Percentiles rank a stretch among this genome's conserved stretches.
Evolutionary conservation across 2,329 filamentous ascomycete genomes (phyloP).

Genomic region (Whalleya microplaca): DNA sequence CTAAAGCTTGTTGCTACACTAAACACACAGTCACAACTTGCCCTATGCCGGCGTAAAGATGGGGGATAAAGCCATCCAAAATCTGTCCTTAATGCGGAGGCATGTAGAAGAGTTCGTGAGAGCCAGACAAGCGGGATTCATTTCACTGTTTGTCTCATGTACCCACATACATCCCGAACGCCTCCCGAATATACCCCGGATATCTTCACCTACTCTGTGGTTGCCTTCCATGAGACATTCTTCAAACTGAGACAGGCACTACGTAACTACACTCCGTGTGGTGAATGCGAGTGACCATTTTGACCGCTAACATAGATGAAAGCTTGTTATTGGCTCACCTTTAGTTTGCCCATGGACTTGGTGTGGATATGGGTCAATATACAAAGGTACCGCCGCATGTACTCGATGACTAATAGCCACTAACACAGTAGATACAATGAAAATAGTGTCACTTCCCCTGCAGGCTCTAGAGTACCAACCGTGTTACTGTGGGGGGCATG

Average conservation of each 20-base stretch:
- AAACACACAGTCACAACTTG: not conserved
- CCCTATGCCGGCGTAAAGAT: not conserved
- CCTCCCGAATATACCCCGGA: not conserved
- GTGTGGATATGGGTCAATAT: not conserved
- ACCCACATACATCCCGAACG: not conserved
- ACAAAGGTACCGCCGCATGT: not conserved
- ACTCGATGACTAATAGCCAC: not conserved
- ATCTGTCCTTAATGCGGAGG: not conserved
- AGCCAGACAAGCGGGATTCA: not conserved
- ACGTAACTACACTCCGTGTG: not conserved
- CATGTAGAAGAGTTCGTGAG: not conserved
- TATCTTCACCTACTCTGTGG: not conserved
- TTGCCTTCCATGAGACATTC: not conserved
- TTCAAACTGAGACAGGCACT: not conserved
- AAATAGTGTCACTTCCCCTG: not conserved
- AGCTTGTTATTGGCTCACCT: not conserved
- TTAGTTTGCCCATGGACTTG: not conserved
- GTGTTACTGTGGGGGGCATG: not conserved
- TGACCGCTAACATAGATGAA: not conserved
- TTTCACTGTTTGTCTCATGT: not conserved
- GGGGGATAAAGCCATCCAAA: not conserved
- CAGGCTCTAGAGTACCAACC: no score
- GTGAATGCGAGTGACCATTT: not conserved
- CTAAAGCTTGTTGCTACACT: no score
- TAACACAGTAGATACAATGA: not conserved